Evolutionary conservation across 192 early-diverging fungal genomes (phyloP), one percentile per base, ranked within the genome.

Genomic region (Coemansia sp.): DNA sequence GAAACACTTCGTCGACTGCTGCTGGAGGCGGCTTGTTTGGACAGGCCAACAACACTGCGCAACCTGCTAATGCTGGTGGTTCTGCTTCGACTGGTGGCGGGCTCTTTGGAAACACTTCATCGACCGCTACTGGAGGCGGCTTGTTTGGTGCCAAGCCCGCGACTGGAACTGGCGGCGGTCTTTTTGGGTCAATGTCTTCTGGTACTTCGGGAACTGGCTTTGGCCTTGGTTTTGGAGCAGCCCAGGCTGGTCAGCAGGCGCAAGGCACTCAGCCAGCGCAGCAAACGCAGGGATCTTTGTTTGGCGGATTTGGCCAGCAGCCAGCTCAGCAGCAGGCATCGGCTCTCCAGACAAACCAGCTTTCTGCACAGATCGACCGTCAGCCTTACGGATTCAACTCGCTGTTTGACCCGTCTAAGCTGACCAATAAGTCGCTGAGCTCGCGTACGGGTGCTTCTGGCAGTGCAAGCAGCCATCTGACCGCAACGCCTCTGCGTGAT

Each of bases 351-450:
- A 33, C 60, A 0, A 61, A 51, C 16, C 61, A 51, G 38, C 69
- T 96, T 25, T 78, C 86, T 11, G 94, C 94, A 4, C 83, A 85
- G 22, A 89, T 98, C 58, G 93, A 94, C 60, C 80, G 84, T 57
- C 90, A 92, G 67, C 94, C 95, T 8, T 98, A 96, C 72, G 96
- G 96, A 29, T 78, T 80, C 48, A 94, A 88, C 56, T 89, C 93
- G 34, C 80, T 97, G 32, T 94, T 97, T 67, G 82, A 87, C 67
- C 75, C 73, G 29, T 55, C 63, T 5, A 68, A 64, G 52, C 72
- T 83, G 22, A 73, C 61, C 1, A 64, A 34, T 56, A 66, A 57
- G 45, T 38, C 63, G 20, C 58, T 60, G 7, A 16, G 42, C 20
- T 16, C 58, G 58, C 58, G 58, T 7, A 2, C 58, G 5, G 56